phyloP scores from a whole-genome alignment of 2,329 filamentous ascomycete genomes.

The Phymatotrichopsis omnivora region DNA sequence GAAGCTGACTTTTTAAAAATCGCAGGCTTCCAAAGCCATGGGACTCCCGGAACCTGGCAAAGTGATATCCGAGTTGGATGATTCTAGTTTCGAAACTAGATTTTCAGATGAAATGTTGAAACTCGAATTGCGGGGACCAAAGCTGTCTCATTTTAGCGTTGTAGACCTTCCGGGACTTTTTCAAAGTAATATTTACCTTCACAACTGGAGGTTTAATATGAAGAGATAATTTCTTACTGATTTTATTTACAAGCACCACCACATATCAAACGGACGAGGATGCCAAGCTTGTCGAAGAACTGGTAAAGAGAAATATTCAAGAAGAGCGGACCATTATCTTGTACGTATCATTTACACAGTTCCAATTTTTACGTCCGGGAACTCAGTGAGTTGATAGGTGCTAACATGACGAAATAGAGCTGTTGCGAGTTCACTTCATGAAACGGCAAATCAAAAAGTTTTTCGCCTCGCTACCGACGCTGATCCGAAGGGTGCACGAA shows the following conservation, averaged over 20 bases:
- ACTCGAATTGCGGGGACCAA: conserved; percentile 29
- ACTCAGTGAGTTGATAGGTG: not conserved
- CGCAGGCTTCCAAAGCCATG: conserved; percentile 28
- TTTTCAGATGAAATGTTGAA: conserved; percentile 31
- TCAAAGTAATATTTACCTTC: conserved; percentile 24
- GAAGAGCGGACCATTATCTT: conserved; percentile 31
- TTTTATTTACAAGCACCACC: no score
- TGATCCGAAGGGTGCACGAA: conserved; percentile 28
- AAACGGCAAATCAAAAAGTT: conserved; percentile 31
- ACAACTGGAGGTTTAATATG: not conserved
- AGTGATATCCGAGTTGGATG: conserved; percentile 12
- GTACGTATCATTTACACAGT: no score
- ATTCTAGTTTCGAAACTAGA: conserved; percentile 17
- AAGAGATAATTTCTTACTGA: no score
- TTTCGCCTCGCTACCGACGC: conserved; percentile 27
- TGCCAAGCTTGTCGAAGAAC: conserved; percentile 25
- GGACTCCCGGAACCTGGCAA: conserved; percentile 27
- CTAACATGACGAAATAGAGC: conserved; percentile 16
- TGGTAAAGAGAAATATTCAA: conserved; percentile 29
- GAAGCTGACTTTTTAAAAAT: no score
- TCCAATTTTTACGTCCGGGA: not conserved
- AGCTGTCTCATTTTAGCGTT: conserved; percentile 30
- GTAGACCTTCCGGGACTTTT: conserved; percentile 32
- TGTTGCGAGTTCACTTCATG: conserved; percentile 26
- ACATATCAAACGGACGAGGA: conserved; percentile 30